Conservation (phyloP, 345 rosid species). For the Carallia brachiata region DNA sequence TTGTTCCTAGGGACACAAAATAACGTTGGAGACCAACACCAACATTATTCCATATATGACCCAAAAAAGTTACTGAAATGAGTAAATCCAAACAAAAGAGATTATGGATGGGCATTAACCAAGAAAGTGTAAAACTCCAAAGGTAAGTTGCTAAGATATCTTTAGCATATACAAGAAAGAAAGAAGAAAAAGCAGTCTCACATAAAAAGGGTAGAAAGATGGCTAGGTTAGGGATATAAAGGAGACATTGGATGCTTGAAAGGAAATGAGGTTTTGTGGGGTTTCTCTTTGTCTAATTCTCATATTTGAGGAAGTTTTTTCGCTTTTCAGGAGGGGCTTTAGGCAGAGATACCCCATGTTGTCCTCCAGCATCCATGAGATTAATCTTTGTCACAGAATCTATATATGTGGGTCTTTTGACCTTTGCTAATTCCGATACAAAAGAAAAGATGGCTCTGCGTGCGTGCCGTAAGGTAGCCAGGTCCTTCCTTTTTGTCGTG, state of each 20-base stretch:
- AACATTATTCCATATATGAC: background rate
- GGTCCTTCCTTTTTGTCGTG: slow-evolving; percentile 35
- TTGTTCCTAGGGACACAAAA: background rate
- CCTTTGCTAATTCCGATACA: slow-evolving; percentile 30
- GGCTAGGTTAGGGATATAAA: slow-evolving; percentile 26
- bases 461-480: slow-evolving; percentile 20
- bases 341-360: slow-evolving; percentile 29
- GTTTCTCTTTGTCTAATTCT: slow-evolving; percentile 42
- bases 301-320: slow-evolving; percentile 6
- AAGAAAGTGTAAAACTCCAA: slow-evolving; percentile 34
- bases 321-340: background rate
- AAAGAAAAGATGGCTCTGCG: slow-evolving; percentile 17
- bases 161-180: slow-evolving; percentile 3
- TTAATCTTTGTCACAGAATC: slow-evolving; percentile 54
- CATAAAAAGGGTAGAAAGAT: slow-evolving; percentile 74
- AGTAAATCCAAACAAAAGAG: slow-evolving; percentile 38
- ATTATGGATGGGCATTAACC: slow-evolving; percentile 22
- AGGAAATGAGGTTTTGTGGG: slow-evolving; percentile 42
- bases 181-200: slow-evolving; percentile 16
- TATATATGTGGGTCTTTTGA: slow-evolving; percentile 12
- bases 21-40: background rate
- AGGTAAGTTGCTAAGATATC: slow-evolving; percentile 25
- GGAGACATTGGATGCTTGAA: slow-evolving; percentile 43
- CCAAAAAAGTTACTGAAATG: slow-evolving; percentile 5
- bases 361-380: slow-evolving; percentile 37